Percentiles rank a stretch among this genome's conserved stretches.
Evolutionary conservation across 495 filamentous ascomycete genomes (phyloP).

Genomic region (Penicillium soppii): DNA sequence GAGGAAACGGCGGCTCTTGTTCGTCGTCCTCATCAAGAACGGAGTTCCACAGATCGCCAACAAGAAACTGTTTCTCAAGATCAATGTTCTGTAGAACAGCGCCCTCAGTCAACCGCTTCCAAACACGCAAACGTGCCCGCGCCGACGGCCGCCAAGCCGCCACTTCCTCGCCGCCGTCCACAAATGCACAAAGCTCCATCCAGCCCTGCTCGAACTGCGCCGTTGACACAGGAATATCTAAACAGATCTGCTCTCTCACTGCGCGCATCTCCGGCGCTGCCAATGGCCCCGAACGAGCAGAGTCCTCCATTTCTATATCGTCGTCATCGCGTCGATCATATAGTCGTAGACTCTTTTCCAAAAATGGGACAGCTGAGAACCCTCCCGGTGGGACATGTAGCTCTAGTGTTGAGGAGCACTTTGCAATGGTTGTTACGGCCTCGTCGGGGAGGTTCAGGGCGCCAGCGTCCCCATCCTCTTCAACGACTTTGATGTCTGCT

Average conservation of each 20-base stretch:
- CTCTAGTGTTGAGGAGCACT: conserved; percentile 74
- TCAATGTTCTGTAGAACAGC: conserved; percentile 45
- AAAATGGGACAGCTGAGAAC: conserved; percentile 32
- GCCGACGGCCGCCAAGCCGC: conserved; percentile 44
- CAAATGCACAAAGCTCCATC: conserved; percentile 50
- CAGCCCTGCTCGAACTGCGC: conserved; percentile 48
- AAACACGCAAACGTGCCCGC: conserved; percentile 38
- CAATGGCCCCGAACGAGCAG: neutral
- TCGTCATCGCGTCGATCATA: conserved; percentile 30
- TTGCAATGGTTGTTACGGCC: conserved; percentile 61
- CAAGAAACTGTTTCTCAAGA: conserved; percentile 46
- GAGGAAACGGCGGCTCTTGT: conserved; percentile 34
- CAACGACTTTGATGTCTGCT: conserved; percentile 33
- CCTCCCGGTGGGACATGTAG: conserved; percentile 39
- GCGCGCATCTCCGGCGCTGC: conserved; percentile 1
- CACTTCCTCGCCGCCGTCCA: conserved; percentile 22
- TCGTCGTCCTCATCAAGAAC: conserved; percentile 43
- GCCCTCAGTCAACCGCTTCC: conserved; percentile 47
- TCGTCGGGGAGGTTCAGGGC: conserved; percentile 36
- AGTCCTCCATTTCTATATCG: conserved; percentile 17
- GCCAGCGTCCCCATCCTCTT: conserved; percentile 18
- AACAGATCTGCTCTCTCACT: conserved; percentile 30
- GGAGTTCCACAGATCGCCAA: conserved; percentile 47
- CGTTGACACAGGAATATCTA: conserved; percentile 45
- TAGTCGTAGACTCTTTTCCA: conserved; percentile 35